Evolutionary conservation across 192 early-diverging fungal species (phyloP), one percentile per base, ranked within the genome.

Genomic region (Chytriomyces hyalinus): DNA sequence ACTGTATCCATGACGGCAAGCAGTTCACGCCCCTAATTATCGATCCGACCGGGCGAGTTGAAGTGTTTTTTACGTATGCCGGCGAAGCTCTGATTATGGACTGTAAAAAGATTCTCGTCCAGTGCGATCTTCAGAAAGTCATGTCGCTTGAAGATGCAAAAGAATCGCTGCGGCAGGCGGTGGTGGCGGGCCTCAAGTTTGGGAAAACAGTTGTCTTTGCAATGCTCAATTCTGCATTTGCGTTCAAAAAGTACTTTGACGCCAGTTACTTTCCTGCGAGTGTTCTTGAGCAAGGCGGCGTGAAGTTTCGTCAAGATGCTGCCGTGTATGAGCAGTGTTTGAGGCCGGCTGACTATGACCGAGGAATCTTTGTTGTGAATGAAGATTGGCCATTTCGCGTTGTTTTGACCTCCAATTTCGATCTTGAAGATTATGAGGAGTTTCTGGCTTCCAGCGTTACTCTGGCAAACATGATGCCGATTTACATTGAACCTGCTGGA

Each of bases 1-100:
- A 77, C 57, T 51, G 49, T n/a, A 74, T 81, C 22, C 75, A 82
- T 51, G 70, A 78, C 17, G 36, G 20, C 8, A 65, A 70, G 8
- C 73, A 80, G 22, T 84, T 73, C 61, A 84, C 83, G 13, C 83
- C 83, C 20, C 78, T 84, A 6, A 72, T 84, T 11, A 47, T 84
- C 28, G 83, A 84, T 51, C 80, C 78, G n/a, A 62, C 73, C 9
- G 61, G 67, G 9, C 79, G 80, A 45, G 76, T 80, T 11, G 83
- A 82, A 17, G 60, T 61, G 9, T 84, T 80, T 44, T 84, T 84
- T 61, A 67, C 70, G 44, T 84, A 84, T 68, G 71, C 80, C 24
- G 70, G 73, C 44, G 47, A 47, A 22, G 83, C 71, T 6, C 66
- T 80, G 6, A 74, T 84, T 59, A 6, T 84, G 10, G 76, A 81